Conservation (phyloP, 345 rosid species). For the Aquilaria yunnanensis region DNA sequence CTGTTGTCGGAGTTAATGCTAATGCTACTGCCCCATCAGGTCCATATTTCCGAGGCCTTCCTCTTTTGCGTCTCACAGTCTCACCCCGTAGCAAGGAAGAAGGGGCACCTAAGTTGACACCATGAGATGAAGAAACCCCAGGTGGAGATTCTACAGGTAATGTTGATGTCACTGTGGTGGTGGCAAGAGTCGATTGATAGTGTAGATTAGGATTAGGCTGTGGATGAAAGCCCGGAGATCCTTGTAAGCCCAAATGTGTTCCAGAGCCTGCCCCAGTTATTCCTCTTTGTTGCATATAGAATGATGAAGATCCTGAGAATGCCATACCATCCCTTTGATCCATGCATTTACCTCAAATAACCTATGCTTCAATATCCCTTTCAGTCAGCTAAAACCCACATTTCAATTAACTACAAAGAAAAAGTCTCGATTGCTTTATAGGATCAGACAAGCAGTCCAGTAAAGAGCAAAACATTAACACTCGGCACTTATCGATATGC, state of each 20-base stretch:
- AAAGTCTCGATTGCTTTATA: background rate
- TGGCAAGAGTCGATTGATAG: constrained; percentile 48
- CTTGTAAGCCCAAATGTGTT: constrained; percentile 49
- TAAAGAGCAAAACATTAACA: too few species aligned
- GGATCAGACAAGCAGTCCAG: too few species aligned
- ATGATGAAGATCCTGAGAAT: constrained; percentile 70
- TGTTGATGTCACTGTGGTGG: constrained; percentile 27
- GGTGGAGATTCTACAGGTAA: constrained; percentile 51
- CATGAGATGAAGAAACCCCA: constrained; percentile 39
- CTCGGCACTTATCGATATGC: too few species aligned
- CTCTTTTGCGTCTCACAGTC: constrained; percentile 74
- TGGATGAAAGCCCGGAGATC: constrained; percentile 52
- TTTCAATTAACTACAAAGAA: constrained; percentile 8
- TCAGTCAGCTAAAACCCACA: constrained; percentile 22
- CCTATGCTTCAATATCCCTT: constrained; percentile 18
- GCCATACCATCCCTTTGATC: constrained; percentile 89
- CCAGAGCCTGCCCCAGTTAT: constrained; percentile 58
- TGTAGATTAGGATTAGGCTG: constrained; percentile 41
- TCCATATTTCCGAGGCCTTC: constrained; percentile 91
- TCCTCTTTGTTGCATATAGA: constrained; percentile 82
- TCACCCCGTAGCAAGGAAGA: constrained; percentile 37
- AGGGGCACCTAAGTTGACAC: constrained; percentile 44
- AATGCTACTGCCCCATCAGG: constrained; percentile 71
- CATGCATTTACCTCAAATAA: constrained; percentile 66
- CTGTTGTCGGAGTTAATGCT: constrained; percentile 65